Conservation (phyloP, 805 yeast species). For the Lipomyces orientalis region DNA sequence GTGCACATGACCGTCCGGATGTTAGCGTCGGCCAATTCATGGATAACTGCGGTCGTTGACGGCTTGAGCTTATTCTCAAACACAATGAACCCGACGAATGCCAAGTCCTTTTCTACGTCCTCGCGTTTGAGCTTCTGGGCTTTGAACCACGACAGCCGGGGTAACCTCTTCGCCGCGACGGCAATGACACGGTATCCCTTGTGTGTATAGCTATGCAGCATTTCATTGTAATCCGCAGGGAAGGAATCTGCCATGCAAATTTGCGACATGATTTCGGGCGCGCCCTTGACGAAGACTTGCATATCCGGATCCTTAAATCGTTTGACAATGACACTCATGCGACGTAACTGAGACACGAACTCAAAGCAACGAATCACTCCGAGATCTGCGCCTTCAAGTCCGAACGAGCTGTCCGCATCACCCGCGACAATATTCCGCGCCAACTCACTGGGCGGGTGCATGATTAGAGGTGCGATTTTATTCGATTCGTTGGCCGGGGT, state of each 20-base stretch:
- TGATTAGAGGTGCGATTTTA: constrained; percentile 56
- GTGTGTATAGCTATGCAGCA: constrained; percentile 85
- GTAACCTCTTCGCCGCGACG: constrained; percentile 70
- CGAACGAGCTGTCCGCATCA: constrained; percentile 38
- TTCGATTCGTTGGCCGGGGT: constrained; percentile 49
- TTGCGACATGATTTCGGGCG: constrained; percentile 89
- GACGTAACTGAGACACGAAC: constrained; percentile 79
- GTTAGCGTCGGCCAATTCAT: constrained; percentile 65
- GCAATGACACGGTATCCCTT: constrained; percentile 95
- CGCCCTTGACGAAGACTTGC: constrained; percentile 83
- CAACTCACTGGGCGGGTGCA: constrained; percentile 29
- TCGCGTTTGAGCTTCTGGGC: constrained; percentile 62
- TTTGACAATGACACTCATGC: constrained; percentile 85
- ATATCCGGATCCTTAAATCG: constrained; percentile 50
- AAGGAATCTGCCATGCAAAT: constrained; percentile 74
- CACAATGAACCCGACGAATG: constrained; percentile 84
- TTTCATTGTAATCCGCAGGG: constrained; percentile 75
- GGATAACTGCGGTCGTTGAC: constrained; percentile 66
- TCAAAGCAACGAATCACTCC: constrained; percentile 70
- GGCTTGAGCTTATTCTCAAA: constrained; percentile 89
- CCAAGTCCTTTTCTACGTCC: constrained; percentile 69
- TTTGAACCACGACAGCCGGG: constrained; percentile 54
- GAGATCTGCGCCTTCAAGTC: constrained; percentile 40
- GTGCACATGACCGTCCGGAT: constrained; percentile 94
- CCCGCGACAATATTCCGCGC: constrained; percentile 40